Conservation (phyloP, 106 monocot genomes). For the Hemerocallis citrina region DNA sequence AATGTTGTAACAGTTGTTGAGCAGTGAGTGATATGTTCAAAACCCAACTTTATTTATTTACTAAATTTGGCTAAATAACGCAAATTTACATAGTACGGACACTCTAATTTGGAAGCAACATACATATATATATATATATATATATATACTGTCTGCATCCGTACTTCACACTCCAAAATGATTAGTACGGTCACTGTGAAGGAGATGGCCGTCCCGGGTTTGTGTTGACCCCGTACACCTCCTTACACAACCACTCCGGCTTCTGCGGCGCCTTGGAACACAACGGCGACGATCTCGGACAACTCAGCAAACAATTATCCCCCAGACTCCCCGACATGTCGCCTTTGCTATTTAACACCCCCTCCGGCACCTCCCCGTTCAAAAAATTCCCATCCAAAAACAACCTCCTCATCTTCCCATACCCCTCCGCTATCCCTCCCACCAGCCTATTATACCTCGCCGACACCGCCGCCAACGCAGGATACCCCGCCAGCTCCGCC, state of each 20-base stretch:
- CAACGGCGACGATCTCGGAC: conserved; percentile 22
- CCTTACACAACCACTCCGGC: conserved; percentile 33
- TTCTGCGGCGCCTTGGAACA: conserved; percentile 55
- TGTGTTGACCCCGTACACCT: conserved; percentile 17
- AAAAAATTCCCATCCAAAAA: conserved; percentile 64
- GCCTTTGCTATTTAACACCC: conserved; percentile 3
- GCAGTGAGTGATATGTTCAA: too few species aligned
- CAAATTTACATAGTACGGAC: too few species aligned
- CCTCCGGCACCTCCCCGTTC: conserved; percentile 37
- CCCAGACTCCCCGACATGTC: conserved; percentile 44
- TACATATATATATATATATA: too few species aligned
- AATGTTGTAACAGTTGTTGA: too few species aligned
- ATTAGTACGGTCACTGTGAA: background rate
- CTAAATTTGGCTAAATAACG: too few species aligned
- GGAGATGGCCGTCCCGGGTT: background rate
- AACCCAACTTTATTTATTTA: too few species aligned
- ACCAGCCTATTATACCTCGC: conserved; percentile 39
- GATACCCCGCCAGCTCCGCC: conserved; percentile 28
- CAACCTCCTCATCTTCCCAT: conserved; percentile 27
- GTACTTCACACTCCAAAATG: too few species aligned
- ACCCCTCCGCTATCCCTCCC: conserved; percentile 45
- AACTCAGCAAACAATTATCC: conserved; percentile 49
- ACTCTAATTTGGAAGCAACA: too few species aligned
- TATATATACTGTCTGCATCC: too few species aligned
- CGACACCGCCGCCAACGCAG: conserved; percentile 34